Evolutionary conservation across 768 basidiomycete genomes (phyloP).

Genomic region (Suillus variegatus): DNA sequence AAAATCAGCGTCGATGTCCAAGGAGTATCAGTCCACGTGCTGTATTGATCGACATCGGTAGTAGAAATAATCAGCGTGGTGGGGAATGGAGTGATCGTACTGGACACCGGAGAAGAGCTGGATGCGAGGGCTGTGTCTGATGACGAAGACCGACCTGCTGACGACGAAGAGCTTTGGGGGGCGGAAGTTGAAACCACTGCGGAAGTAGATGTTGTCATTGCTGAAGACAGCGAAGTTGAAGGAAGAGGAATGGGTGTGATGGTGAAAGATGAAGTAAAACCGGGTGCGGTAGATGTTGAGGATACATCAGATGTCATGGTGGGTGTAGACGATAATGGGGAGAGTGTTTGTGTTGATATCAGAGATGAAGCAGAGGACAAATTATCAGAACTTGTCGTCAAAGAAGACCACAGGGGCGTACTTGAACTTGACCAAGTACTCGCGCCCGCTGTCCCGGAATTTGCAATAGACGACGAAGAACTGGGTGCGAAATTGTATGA

Average conservation of each 20-base stretch:
- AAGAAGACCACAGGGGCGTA: slow-evolving; percentile 7
- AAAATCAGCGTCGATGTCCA: slow-evolving; percentile 22
- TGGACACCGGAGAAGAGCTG: background rate
- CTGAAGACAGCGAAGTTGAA: background rate
- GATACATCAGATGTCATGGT: background rate
- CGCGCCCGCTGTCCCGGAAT: background rate
- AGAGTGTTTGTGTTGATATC: background rate
- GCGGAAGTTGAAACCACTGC: background rate
- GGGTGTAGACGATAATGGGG: background rate
- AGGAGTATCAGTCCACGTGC: slow-evolving; percentile 3
- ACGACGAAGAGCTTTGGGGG: background rate
- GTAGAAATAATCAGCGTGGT: slow-evolving; percentile 18
- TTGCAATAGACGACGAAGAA: background rate
- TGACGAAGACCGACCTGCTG: background rate
- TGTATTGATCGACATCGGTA: slow-evolving; percentile 15
- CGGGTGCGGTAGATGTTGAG: background rate
- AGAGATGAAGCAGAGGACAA: background rate
- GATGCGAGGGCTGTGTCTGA: background rate
- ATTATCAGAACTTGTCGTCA: slow-evolving; percentile 3
- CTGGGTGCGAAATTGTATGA: background rate
- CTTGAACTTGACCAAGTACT: slow-evolving; percentile 7
- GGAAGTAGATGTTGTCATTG: background rate
- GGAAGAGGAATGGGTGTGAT: background rate
- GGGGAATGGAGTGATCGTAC: background rate
- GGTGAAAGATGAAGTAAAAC: background rate